Evolutionary conservation across 2,329 filamentous ascomycete species (phyloP), one percentile per base, ranked within the genome.

Genomic region (Aspergillus awamori): DNA sequence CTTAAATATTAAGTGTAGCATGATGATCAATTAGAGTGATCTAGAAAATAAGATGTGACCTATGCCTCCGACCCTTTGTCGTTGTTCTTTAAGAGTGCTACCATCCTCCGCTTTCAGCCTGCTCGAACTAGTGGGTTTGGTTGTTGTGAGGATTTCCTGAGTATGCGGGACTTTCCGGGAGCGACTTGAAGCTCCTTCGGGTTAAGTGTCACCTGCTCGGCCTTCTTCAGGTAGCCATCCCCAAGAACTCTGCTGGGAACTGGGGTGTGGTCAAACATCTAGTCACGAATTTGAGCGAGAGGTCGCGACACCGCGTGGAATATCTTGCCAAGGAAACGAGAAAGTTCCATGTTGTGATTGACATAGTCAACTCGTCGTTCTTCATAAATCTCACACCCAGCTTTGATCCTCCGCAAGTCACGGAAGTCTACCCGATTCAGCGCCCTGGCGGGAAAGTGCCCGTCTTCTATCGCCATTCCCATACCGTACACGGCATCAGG

Each of bases 401-500:
- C 57, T n/a, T 17, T 39, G 24, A 54, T 51, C 13, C 26, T 20
- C 17, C 30, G 48, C 20, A 5, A 2, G 28, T 59, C 51, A 20
- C 49, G 51, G 22, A 59, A 8, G 20, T 59, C 49, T 8, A 59
- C 57, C 2, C 57, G 49, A 5, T 54, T 39, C 8, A 59, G 39
- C 4, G 49, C 38, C 5, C 36, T 20, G 26, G 57, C 49, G 13
- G 54, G 57, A 17, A 43, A 54, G 51, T 59, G 54, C 5, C 57
- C 49, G 33, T 59, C 57, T 28, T 59, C 49, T 11, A 59, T 54
- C 20, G 57, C 57, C 49, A 59, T 59, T 13, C 57, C 57, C 57
- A 59, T 59, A 5, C 57, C 57, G 15, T 59, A 59, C 24, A 49
- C 57, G 3, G 49, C 57, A 30, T 59, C 54, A 5, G 57, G 39